Percentiles rank a stretch among this genome's conserved stretches.
phyloP scores from a whole-genome alignment of 2,329 filamentous ascomycete species.

The Colletotrichum orchidophilum region DNA sequence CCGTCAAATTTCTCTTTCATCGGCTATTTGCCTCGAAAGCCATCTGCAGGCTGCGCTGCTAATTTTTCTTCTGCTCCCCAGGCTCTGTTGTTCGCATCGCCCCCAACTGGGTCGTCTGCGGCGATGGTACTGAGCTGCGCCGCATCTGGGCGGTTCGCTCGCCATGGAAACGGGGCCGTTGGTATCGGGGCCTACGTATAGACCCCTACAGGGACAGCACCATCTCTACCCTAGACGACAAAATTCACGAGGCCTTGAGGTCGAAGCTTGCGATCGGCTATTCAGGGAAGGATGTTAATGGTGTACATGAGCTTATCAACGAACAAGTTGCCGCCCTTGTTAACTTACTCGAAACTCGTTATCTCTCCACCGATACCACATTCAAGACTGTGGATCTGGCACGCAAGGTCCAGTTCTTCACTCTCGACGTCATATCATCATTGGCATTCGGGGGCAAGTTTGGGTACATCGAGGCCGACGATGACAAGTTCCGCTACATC shows the following conservation, averaged over 20 bases:
- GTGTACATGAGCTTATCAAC: slow-evolving; percentile 50
- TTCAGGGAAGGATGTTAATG: slow-evolving; percentile 42
- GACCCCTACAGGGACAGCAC: slow-evolving; percentile 61
- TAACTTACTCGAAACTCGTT: slow-evolving; percentile 53
- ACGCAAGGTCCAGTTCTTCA: slow-evolving; percentile 60
- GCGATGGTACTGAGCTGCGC: slow-evolving; percentile 41
- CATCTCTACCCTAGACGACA: slow-evolving; percentile 58
- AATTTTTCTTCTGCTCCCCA: neutral
- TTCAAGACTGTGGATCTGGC: slow-evolving; percentile 58
- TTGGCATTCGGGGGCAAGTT: slow-evolving; percentile 60
- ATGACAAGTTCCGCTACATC: slow-evolving; percentile 57
- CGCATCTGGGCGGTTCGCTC: slow-evolving; percentile 43
- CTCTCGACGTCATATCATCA: slow-evolving; percentile 63
- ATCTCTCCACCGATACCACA: slow-evolving; percentile 42
- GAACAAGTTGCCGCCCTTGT: slow-evolving; percentile 54
- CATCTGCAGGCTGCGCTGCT: neutral
- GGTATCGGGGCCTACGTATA: slow-evolving; percentile 60
- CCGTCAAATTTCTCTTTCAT: neutral
- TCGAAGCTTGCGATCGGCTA: slow-evolving; percentile 41
- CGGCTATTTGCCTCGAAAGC: neutral
- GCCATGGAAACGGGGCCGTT: slow-evolving; percentile 41
- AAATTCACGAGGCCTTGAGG: slow-evolving; percentile 52
- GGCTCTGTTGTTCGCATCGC: slow-evolving; percentile 41
- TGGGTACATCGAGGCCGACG: slow-evolving; percentile 55
- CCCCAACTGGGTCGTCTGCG: slow-evolving; percentile 42